These are phyloP conservation scores for Curvularia hawaiiensis DNA, from an alignment of 2,329 filamentous ascomycete genomes.

Conservation along the genomic window DNA sequence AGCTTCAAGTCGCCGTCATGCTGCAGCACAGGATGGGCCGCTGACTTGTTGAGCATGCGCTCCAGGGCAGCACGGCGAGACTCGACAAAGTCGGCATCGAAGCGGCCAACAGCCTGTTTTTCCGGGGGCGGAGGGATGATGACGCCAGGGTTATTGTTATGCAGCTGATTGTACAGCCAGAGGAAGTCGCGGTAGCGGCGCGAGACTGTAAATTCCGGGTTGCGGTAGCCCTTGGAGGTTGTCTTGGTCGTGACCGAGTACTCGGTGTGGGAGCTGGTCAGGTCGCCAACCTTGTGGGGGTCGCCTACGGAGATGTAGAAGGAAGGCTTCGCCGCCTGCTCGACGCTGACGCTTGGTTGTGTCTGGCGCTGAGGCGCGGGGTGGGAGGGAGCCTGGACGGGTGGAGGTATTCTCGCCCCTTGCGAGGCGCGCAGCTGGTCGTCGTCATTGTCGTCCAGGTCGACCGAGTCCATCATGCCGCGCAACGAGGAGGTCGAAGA, in stretches of 20 bases:
- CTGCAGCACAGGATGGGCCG: slow-evolving; percentile 85
- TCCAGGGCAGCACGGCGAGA: slow-evolving; percentile 88
- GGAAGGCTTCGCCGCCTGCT: slow-evolving; percentile 89
- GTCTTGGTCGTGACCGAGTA: slow-evolving; percentile 97
- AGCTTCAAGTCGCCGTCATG: slow-evolving; percentile 94
- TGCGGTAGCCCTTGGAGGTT: slow-evolving; percentile 92
- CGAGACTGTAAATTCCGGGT: slow-evolving; percentile 90
- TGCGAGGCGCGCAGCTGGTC: slow-evolving; percentile 50
- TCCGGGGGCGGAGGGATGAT: slow-evolving; percentile 96
- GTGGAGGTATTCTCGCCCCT: slow-evolving; percentile 68
- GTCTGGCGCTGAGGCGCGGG: slow-evolving; percentile 57
- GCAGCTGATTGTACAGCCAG: slow-evolving; percentile 95
- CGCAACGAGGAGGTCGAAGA: slow-evolving; percentile 57
- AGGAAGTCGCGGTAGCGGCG: slow-evolving; percentile 95
- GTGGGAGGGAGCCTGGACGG: slow-evolving; percentile 59
- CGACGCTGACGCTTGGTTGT: slow-evolving; percentile 84
- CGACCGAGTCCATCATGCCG: slow-evolving; percentile 67
- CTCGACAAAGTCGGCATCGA: slow-evolving; percentile 97
- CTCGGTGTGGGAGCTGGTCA: slow-evolving; percentile 96
- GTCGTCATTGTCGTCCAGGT: slow-evolving; percentile 70
- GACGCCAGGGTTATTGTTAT: slow-evolving; percentile 91
- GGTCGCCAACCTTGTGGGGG: slow-evolving; percentile 95
- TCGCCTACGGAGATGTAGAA: slow-evolving; percentile 94
- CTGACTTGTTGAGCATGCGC: slow-evolving; percentile 97
- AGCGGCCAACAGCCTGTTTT: slow-evolving; percentile 95